Percentiles rank a stretch among this genome's conserved stretches.
These are phyloP conservation scores for Calonectria pauciramosa DNA, from an alignment of 2,329 filamentous ascomycete genomes.

Conservation along the genomic window DNA sequence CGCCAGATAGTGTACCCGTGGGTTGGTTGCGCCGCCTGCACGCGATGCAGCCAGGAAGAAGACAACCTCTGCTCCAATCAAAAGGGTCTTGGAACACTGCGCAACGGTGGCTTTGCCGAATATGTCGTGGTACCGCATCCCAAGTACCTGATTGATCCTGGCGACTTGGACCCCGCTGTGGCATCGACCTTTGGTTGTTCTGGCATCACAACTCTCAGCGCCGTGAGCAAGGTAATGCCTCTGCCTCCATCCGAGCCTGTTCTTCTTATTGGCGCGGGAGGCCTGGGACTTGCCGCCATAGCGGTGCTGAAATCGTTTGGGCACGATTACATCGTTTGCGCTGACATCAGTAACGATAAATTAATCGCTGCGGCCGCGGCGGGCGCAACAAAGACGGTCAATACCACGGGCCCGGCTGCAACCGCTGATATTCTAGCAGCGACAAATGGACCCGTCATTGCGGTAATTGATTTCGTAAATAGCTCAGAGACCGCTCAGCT, in stretches of 20 bases:
- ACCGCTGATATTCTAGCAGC: constrained; percentile 14
- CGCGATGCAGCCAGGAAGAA: constrained; percentile 27
- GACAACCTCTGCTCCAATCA: constrained; percentile 24
- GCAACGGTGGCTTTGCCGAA: constrained; percentile 24
- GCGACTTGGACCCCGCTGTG: constrained; percentile 23
- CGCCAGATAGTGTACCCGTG: constrained; percentile 28
- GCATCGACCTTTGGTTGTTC: constrained; percentile 25
- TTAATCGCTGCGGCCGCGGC: constrained; percentile 9
- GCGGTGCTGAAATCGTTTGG: constrained; percentile 15
- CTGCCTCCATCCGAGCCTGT: constrained; percentile 19
- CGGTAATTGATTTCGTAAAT: constrained; percentile 28
- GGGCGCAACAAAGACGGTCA: constrained; percentile 26
- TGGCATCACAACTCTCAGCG: constrained; percentile 27
- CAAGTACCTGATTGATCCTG: constrained; percentile 24
- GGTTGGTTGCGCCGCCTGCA: constrained; percentile 24
- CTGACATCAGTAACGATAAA: constrained; percentile 23
- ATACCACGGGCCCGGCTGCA: constrained; percentile 8
- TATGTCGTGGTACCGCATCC: constrained; percentile 24
- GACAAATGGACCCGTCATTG: constrained; percentile 23
- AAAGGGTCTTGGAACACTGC: constrained; percentile 22
- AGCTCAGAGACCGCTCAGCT: constrained; percentile 18
- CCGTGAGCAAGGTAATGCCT: constrained; percentile 25
- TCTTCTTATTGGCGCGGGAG: constrained; percentile 23
- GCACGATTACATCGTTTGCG: constrained; percentile 22
- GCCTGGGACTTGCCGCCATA: constrained; percentile 24